Conservation (phyloP, 768 basidiomycete genomes). For the Tulasnella calospora region DNA sequence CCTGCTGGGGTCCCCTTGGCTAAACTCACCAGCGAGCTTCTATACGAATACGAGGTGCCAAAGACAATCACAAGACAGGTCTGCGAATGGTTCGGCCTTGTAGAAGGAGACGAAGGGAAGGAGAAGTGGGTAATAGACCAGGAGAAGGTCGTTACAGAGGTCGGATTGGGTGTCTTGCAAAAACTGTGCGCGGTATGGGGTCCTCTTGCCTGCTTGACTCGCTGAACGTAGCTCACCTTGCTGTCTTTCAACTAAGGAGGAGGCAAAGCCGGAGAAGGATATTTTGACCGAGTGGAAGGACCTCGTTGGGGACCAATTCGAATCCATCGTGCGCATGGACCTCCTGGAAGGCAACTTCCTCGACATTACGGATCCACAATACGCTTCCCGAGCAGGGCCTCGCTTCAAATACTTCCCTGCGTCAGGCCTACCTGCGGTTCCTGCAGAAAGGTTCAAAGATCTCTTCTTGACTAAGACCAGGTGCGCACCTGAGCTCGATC, state of each 20-base stretch:
- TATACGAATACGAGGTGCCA: slow-evolving; percentile 68
- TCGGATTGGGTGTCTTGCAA: slow-evolving; percentile 68
- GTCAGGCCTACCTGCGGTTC: slow-evolving; percentile 67
- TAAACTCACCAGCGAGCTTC: slow-evolving; percentile 55
- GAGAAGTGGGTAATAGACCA: slow-evolving; percentile 65
- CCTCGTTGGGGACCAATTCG: slow-evolving; percentile 75
- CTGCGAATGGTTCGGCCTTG: slow-evolving; percentile 75
- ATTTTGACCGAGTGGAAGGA: slow-evolving; percentile 66
- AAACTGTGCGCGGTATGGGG: slow-evolving; percentile 43
- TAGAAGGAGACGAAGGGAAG: slow-evolving; percentile 37
- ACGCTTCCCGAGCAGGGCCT: slow-evolving; percentile 34
- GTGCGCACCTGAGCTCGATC: background rate
- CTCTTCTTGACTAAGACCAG: slow-evolving; percentile 72
- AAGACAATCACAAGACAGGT: slow-evolving; percentile 59
- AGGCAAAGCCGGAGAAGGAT: slow-evolving; percentile 50
- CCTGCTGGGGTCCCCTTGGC: slow-evolving; percentile 47
- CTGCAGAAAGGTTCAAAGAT: slow-evolving; percentile 76
- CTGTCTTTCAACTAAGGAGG: slow-evolving; percentile 43
- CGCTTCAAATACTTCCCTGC: slow-evolving; percentile 70
- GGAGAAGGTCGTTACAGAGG: slow-evolving; percentile 57
- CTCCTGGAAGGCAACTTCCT: slow-evolving; percentile 78
- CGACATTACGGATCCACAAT: slow-evolving; percentile 43
- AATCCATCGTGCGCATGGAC: slow-evolving; percentile 52
- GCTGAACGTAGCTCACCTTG: background rate
- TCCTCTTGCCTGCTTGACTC: background rate